Base-by-base conservation (phyloP, 352 stramenopile genomes). In the Globisporangium acanthophoron region DNA sequence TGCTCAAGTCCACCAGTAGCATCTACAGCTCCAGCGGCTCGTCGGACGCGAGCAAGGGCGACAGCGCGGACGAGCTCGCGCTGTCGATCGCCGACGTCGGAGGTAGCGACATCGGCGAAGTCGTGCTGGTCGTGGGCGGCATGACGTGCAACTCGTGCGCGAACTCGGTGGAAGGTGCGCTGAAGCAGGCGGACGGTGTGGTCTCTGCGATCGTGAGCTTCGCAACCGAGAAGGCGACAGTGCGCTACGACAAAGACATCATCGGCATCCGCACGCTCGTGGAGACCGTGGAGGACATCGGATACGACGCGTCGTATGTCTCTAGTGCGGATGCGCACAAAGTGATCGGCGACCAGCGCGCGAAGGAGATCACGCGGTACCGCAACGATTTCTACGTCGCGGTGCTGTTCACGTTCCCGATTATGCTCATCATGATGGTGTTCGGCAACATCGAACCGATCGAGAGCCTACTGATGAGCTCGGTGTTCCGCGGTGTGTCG, bases 101-200 rank as follows among this genome's bases (percentile, higher is more conserved):
- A 12, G 64, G 65, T 3, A 73, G 62, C 52, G 74, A 93, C 39
- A 69, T 90, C 57, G 75, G 69, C 12, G 71, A 92, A 33, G 81
- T 70, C 1, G 79, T 80, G 33, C 59, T 96, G 48, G 52, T 92
- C 29, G 65, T 96, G 18, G 84, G 74, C 16, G 92, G 92, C 1
- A 97, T 97, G 91, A 97, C 91, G 16, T 97, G 91, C 65, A 96
- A 86, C 37, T 96, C 90, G 31, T 97, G 91, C 59, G 86, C 89
- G 1, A 92, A 87, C 65, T 96, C 90, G n/a, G 83, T 97, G 47
- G 85, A 96, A 78, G 82, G 71, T 27, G 84, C 84, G n/a, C 62
- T 97, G 21, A 91, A 83, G 56, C 71, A 82, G 49, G 75, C 78
- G 16, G 64, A 80, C 39, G 90, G 90, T 5, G 88, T 97, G 16